A percentile compares a stretch with the other conserved stretches of the same genome.
phyloP scores from a whole-genome alignment of 2,329 filamentous ascomycete species.

The Sarocladium oryzae region DNA sequence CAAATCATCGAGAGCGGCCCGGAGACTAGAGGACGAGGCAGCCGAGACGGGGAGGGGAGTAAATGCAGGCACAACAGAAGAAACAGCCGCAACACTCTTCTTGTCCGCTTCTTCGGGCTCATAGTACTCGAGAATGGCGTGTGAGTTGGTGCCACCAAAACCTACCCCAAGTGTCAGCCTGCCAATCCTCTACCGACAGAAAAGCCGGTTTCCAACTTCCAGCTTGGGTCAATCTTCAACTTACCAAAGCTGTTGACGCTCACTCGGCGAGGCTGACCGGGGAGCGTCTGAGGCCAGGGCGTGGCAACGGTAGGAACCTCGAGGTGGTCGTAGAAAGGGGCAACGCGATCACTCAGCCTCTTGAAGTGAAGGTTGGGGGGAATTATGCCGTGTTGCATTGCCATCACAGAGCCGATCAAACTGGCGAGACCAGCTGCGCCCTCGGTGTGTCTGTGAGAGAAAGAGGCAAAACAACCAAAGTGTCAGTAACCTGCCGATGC shows the following conservation, averaged over 20 bases:
- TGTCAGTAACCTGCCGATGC: too few relatives aligned
- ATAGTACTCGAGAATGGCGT: conserved; percentile 27
- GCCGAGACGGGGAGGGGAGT: background rate
- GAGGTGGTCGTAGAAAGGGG: conserved; percentile 14
- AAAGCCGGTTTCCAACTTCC: too few relatives aligned
- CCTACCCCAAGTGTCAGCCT: conserved; percentile 16
- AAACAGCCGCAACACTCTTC: too few relatives aligned
- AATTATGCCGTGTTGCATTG: conserved; percentile 16
- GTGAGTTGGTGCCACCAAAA: conserved; percentile 35
- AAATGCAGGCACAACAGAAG: background rate
- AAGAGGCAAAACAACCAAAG: background rate
- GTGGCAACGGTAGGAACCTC: conserved; percentile 11
- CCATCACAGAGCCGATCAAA: conserved; percentile 15
- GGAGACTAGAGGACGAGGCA: background rate
- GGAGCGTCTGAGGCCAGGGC: conserved; percentile 10
- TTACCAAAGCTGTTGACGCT: conserved; percentile 25
- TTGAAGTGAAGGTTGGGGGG: conserved; percentile 26
- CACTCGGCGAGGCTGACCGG: conserved; percentile 11
- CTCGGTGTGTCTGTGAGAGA: conserved; percentile 17
- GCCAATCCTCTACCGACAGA: too few relatives aligned
- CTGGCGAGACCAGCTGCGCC: conserved; percentile 19
- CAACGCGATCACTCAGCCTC: conserved; percentile 18
- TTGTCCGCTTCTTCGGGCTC: background rate
- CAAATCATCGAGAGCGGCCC: background rate
- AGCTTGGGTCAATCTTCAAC: background rate